Conservation (phyloP, 2,329 filamentous ascomycete genomes). For the Nakataea oryzae region DNA sequence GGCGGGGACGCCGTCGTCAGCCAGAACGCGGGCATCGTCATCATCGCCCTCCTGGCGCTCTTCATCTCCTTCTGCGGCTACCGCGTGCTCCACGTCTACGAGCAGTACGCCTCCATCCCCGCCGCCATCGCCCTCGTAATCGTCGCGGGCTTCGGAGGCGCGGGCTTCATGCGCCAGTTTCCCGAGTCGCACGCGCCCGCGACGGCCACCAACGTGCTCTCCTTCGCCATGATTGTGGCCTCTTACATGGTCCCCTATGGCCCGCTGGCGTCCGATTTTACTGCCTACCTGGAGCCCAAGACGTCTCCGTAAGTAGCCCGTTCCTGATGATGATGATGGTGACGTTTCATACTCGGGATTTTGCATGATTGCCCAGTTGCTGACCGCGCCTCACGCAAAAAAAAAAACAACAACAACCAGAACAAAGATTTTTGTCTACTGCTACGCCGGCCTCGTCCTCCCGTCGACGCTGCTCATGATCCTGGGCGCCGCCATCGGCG, state of each 20-base stretch:
- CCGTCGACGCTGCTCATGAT: constrained; percentile 50
- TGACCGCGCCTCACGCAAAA: not conserved
- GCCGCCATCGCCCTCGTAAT: constrained; percentile 10
- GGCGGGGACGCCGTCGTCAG: not conserved
- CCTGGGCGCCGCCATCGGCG: constrained; percentile 54
- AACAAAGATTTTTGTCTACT: constrained; percentile 38
- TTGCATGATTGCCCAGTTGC: too few species aligned
- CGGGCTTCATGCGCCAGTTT: constrained; percentile 5
- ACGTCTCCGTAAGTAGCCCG: constrained; percentile 12
- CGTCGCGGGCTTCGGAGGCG: constrained; percentile 9
- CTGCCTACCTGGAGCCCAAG: constrained; percentile 45
- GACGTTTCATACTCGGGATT: too few species aligned
- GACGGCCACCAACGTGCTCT: constrained; percentile 34
- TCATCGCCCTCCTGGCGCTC: constrained; percentile 7
- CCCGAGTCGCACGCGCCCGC: constrained; percentile 20
- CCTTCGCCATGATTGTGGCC: constrained; percentile 50
- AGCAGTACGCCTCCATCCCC: constrained; percentile 11
- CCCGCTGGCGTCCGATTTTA: constrained; percentile 47
- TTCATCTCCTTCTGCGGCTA: constrained; percentile 11
- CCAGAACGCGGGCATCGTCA: constrained; percentile 4
- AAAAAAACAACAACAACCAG: not conserved
- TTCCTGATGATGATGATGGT: too few species aligned
- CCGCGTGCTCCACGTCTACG: constrained; percentile 11
- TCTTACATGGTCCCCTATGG: constrained; percentile 55
- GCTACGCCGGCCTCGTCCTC: constrained; percentile 41